Evolutionary conservation across 495 filamentous ascomycete species (phyloP).

Genomic region (Penicillium lagena): DNA sequence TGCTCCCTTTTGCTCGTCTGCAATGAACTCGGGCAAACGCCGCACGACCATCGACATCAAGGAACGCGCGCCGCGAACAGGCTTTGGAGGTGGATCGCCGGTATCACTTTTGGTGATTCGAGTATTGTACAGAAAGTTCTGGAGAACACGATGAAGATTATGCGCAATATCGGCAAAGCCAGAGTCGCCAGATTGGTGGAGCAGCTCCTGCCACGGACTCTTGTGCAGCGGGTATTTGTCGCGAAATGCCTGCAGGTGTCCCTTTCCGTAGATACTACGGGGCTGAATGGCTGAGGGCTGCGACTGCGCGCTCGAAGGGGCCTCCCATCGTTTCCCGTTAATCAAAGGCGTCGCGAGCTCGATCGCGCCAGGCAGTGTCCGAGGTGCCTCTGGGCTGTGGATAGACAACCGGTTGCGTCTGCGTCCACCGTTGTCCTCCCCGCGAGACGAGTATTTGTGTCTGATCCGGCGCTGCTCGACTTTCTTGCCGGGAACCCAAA

Average conservation of each 20-base stretch:
- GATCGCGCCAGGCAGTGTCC: constrained; percentile 38
- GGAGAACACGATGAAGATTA: constrained; percentile 29
- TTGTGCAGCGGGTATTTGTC: constrained; percentile 21
- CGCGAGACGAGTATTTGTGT: constrained; percentile 33
- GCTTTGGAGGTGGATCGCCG: background rate
- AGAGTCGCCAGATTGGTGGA: constrained; percentile 28
- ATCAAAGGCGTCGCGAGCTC: constrained; percentile 42
- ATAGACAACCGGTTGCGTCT: constrained; percentile 26
- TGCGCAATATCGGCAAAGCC: constrained; percentile 31
- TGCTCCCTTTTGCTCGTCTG: constrained; percentile 49
- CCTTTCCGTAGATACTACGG: background rate
- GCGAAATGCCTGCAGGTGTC: constrained; percentile 10
- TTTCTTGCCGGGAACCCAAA: constrained; percentile 37
- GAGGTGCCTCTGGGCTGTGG: constrained; percentile 32
- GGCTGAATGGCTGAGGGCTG: background rate
- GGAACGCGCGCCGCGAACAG: constrained; percentile 38
- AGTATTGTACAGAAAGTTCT: constrained; percentile 34
- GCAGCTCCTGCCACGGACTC: constrained; percentile 34
- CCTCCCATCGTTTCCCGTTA: constrained; percentile 27
- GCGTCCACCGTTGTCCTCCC: constrained; percentile 14
- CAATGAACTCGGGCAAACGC: constrained; percentile 58
- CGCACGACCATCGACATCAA: constrained; percentile 61
- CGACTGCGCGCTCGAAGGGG: constrained; percentile 9
- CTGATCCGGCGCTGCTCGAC: constrained; percentile 26
- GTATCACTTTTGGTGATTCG: constrained; percentile 4